Percentiles rank a stretch among this genome's conserved stretches.
Evolutionary conservation across 371 early-diverging fungal genomes (phyloP).

Genomic region (Mortierella sp.): DNA sequence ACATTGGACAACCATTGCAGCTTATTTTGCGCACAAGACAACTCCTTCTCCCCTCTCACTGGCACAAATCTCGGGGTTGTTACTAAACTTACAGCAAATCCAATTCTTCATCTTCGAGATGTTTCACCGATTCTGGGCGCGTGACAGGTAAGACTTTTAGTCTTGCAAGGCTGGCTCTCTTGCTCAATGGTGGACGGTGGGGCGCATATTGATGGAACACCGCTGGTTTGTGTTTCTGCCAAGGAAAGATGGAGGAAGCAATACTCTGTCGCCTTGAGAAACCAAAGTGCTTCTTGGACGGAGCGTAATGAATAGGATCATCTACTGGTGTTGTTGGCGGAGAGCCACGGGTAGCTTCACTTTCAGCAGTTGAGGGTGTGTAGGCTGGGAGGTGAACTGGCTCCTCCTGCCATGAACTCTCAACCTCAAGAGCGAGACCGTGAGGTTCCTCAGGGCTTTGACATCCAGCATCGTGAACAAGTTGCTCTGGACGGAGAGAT

Average conservation of each 20-base stretch:
- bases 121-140: slow-evolving; percentile 32
- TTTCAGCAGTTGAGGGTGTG: slow-evolving; percentile 37
- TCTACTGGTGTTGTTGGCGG: slow-evolving; percentile 40
- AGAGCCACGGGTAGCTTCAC: slow-evolving; percentile 17
- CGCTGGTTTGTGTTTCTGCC: slow-evolving; percentile 53
- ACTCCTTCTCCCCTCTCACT: too few relatives aligned
- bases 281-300: slow-evolving; percentile 50
- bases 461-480: neutral
- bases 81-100: slow-evolving; percentile 46
- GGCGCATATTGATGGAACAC: slow-evolving; percentile 57
- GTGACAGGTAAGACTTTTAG: slow-evolving; percentile 46
- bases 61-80: too few relatives aligned
- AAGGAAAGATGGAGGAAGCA: slow-evolving; percentile 48
- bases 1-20: too few relatives aligned
- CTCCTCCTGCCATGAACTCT: slow-evolving; percentile 40
- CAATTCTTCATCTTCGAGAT: slow-evolving; percentile 35
- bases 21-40: neutral
- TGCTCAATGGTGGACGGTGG: slow-evolving; percentile 46
- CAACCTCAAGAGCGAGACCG: slow-evolving; percentile 28
- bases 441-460: slow-evolving; percentile 12
- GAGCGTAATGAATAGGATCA: slow-evolving; percentile 34
- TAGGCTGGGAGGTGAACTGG: slow-evolving; percentile 45
- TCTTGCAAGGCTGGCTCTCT: slow-evolving; percentile 34
- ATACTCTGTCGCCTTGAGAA: slow-evolving; percentile 43
- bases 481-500: neutral